phyloP scores from a whole-genome alignment of 495 filamentous ascomycete genomes.

The Xylaria cubensis region DNA sequence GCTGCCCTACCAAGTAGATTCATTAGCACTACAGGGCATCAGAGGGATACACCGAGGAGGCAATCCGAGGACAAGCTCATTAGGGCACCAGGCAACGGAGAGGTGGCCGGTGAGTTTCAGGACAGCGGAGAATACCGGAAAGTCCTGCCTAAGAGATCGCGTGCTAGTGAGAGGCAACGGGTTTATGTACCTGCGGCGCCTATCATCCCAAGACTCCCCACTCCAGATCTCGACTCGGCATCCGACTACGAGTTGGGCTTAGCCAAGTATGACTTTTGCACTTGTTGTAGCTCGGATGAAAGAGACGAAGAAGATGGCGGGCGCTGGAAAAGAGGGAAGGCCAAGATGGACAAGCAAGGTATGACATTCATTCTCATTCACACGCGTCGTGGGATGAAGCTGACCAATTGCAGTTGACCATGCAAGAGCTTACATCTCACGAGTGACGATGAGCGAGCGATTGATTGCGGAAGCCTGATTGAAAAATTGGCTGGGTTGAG shows the following conservation, averaged over 20 bases:
- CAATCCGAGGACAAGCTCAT: not conserved
- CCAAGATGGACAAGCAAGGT: constrained; percentile 39
- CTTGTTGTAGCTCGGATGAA: constrained; percentile 30
- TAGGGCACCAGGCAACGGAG: constrained; percentile 13
- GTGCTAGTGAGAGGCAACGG: constrained; percentile 19
- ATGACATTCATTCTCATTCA: constrained; percentile 20
- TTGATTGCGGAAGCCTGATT: constrained; percentile 18
- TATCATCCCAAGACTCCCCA: constrained; percentile 38
- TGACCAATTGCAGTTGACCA: constrained; percentile 25
- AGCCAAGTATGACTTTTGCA: constrained; percentile 30
- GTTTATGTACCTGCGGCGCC: constrained; percentile 33
- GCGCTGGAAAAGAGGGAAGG: constrained; percentile 13
- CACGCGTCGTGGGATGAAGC: not conserved
- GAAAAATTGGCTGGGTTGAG: not conserved
- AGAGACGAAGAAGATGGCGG: not conserved
- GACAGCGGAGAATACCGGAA: not conserved
- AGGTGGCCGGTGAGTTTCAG: not conserved
- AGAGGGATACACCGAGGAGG: not conserved
- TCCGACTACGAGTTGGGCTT: constrained; percentile 16
- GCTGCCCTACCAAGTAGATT: not conserved
- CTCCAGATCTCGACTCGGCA: constrained; percentile 37
- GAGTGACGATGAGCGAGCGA: constrained; percentile 18
- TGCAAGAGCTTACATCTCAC: constrained; percentile 22
- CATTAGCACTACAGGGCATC: not conserved
- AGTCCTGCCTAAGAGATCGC: not conserved